Base-by-base conservation (phyloP, 768 basidiomycete species). In the Collybia sp. region DNA sequence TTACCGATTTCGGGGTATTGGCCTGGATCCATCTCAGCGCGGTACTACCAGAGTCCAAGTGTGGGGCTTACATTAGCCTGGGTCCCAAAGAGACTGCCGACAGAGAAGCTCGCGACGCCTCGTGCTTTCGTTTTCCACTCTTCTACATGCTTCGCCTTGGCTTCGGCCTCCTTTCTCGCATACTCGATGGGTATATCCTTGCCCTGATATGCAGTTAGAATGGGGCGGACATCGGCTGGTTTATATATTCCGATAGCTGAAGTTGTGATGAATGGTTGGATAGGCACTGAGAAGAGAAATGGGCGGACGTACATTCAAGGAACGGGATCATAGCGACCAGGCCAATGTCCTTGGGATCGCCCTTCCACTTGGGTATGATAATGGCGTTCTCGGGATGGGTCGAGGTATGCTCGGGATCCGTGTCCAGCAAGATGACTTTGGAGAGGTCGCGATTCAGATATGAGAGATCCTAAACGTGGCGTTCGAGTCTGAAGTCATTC, bases 241-340 rank as follows among this genome's bases (percentile, higher is more conserved):
- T 83, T 85, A 70, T 92, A 93, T 53, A 98, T 94, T 0, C 83
- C 94, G 48, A 99, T 85, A 6, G 96, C 95, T 95, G 55, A 11
- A 31, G 17, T 1, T 40, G 42, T 13, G 20, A 47, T 44, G 40
- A 39, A 44, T 44, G 19, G 39, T 44, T 10, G 37, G 1, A 38
- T 6, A 34, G 4, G 19, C 12, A 17, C 1, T 20, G 42, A 17
- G 6, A 49, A 41, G 12, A 41, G 16, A 18, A 42, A 19, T 31
- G 20, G 44, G 57, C 74, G 5, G n/a, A 63, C 72, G 6, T 57
- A 76, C 93, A 93, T 71, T 98, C 96, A 3, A 99, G 76, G 83
- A 98, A 97, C 1, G 95, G 95, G 53, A 99, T 93, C 75, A 97
- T 77, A n/a, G 83, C 85, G 15, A 97, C 63, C 34, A 98, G 79